Base-by-base conservation (phyloP, 345 rosid species). In the Sisymbrium irio region DNA sequence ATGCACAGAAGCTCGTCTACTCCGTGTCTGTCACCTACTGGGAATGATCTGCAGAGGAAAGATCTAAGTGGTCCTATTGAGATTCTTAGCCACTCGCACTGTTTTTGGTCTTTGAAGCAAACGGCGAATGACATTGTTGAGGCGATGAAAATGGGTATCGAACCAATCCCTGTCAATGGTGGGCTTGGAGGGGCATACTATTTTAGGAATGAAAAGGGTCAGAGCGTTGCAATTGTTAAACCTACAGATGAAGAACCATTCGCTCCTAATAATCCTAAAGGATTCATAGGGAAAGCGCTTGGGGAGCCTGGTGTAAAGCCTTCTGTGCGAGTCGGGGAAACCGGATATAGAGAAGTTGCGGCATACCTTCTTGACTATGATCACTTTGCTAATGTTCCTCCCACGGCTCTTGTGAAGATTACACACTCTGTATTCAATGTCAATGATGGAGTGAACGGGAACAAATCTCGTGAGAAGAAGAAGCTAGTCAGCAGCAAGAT, bases 201-300 rank as follows among this genome's bases (percentile, higher is more conserved):
- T 65, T 87, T 89, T 67, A 82, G 87, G 71, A 77, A 87, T 50
- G 80, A 78, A 36, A 74, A 71, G 39, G 89, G 96, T 59, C 79
- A 83, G 58, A 84, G 81, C 71, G 82, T 85, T 73, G 96, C 88
- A 1, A 86, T 84, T 55, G 89, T 89, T 35, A 87, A 89, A 79
- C 92, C 90, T 55, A 85, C 90, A 6, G 92, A 89, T 69, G 96
- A 89, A 74, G 95, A 89, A 49, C 92, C 96, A 42, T 87, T 87
- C 83, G 96, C 96, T 10, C 96, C 96, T 44, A 86, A 89, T 77
- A 89, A 89, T 69, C 96, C 96, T 5, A 89, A 89, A 78, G 96
- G 92, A 27, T 89, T 89, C 65, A 72, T 81, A 15, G 96, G 96
- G 50, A 87, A 79, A 75, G 69, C 89, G 27, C 90, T 89, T 62